These are phyloP conservation scores for Protomyces inundatus DNA, from an alignment of 1,139 yeast species.

Conservation along the genomic window DNA sequence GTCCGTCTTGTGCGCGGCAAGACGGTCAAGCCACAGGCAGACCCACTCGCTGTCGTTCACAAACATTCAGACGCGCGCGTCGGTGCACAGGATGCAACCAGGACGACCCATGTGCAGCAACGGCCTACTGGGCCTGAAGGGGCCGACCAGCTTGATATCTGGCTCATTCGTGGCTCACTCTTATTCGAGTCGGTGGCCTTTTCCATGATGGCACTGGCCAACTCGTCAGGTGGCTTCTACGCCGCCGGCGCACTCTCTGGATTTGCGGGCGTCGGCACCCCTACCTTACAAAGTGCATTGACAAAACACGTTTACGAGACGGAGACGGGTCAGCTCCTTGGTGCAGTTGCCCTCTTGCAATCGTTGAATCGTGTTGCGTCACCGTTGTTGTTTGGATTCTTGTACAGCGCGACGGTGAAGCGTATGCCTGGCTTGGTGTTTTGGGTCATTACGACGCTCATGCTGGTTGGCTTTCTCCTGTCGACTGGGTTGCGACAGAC, in stretches of 20 bases:
- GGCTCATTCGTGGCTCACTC: constrained; percentile 43
- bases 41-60: too few relatives aligned
- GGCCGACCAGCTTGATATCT: constrained; percentile 26
- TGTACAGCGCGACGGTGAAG: constrained; percentile 37
- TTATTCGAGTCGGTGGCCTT: constrained; percentile 47
- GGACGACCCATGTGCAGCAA: neutral
- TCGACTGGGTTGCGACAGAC: constrained; percentile 9
- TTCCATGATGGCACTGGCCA: constrained; percentile 41
- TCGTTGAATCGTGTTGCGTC: constrained; percentile 35
- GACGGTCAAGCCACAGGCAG: neutral
- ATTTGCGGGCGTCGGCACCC: constrained; percentile 48
- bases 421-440: constrained; percentile 37
- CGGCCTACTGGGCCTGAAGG: constrained; percentile 19
- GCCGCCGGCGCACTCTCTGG: constrained; percentile 44
- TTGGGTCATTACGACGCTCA: constrained; percentile 31
- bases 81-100: neutral
- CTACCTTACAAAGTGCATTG: constrained; percentile 49
- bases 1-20: constrained; percentile 43
- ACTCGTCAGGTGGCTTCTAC: constrained; percentile 35
- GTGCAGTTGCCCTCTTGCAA: constrained; percentile 38
- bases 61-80: constrained; percentile 1
- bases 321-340: constrained; percentile 39
- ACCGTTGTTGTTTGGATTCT: constrained; percentile 36
- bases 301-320: constrained; percentile 47
- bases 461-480: constrained; percentile 6